A percentile compares a stretch with the other conserved stretches of the same genome.
Conservation (phyloP, 495 filamentous ascomycete genomes). For the Neurospora tetraspora region DNA sequence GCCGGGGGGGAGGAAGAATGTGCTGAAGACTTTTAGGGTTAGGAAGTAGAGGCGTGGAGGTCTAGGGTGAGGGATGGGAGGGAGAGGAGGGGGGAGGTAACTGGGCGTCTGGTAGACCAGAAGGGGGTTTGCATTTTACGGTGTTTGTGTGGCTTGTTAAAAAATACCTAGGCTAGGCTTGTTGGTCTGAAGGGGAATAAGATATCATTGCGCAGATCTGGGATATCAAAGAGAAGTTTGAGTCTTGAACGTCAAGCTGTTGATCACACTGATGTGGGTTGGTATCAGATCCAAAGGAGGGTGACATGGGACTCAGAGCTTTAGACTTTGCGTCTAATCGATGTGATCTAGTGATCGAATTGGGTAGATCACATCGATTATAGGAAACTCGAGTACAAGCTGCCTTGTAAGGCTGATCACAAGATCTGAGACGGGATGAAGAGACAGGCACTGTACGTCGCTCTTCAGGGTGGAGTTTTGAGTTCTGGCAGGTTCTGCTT, state of each 20-base stretch:
- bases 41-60: slow-evolving; percentile 21
- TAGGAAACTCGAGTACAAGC: not conserved
- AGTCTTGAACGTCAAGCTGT: too few species aligned
- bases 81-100: not conserved
- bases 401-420: not conserved
- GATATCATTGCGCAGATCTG: not conserved
- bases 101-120: not conserved
- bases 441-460: not conserved
- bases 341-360: too few species aligned
- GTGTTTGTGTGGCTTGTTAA: not conserved
- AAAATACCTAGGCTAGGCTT: not conserved
- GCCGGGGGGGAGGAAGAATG: slow-evolving; percentile 56
- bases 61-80: too few species aligned
- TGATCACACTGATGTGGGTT: too few species aligned
- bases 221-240: too few species aligned
- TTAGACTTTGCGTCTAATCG: too few species aligned
- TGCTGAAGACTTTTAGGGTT: slow-evolving; percentile 81
- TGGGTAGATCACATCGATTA: too few species aligned
- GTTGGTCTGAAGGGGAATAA: not conserved
- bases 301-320: too few species aligned
- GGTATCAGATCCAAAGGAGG: too few species aligned
- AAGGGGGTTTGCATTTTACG: not conserved
- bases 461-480: too few species aligned
- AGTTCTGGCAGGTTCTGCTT: not conserved
- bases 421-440: not conserved